Percentiles rank a stretch among this genome's conserved stretches.
Evolutionary conservation across 2,329 filamentous ascomycete species (phyloP).

Genomic region (Aspergillus cejpii): DNA sequence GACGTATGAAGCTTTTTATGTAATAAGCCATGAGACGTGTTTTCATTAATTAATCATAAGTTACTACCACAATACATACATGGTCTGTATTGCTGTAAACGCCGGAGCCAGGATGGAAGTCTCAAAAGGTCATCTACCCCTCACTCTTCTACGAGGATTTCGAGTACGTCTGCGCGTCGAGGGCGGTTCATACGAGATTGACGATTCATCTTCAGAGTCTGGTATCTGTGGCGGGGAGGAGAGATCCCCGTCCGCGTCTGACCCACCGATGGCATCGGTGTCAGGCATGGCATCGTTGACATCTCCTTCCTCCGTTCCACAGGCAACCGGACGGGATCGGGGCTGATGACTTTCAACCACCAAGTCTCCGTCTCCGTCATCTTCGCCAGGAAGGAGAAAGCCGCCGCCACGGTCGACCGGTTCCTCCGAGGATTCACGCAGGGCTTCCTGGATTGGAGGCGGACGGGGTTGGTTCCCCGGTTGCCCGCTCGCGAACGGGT

Average conservation of each 20-base stretch:
- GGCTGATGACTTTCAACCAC: conserved; percentile 26
- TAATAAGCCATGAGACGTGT: too few species aligned
- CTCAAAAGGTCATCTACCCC: neutral
- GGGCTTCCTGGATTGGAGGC: neutral
- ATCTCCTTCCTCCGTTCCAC: conserved; percentile 7
- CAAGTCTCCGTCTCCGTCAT: conserved; percentile 21
- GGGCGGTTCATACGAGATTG: conserved; percentile 15
- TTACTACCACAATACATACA: too few species aligned
- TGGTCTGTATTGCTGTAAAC: neutral
- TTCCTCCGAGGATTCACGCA: neutral
- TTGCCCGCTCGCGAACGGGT: conserved; percentile 30
- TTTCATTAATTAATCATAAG: too few species aligned
- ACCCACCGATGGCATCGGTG: conserved; percentile 1
- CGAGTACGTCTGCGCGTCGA: conserved; percentile 22
- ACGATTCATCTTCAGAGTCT: neutral
- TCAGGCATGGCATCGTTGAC: conserved; percentile 6
- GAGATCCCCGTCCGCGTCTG: conserved; percentile 3
- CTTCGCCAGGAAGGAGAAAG: conserved; percentile 20
- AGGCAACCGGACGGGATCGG: neutral
- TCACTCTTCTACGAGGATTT: conserved; percentile 7
- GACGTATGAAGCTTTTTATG: too few species aligned
- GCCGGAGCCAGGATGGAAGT: too few species aligned
- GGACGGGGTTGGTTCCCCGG: neutral
- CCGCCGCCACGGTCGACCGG: conserved; percentile 22
- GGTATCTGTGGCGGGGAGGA: conserved; percentile 8